A percentile compares a stretch with the other conserved stretches of the same genome.
phyloP scores from a whole-genome alignment of 2,329 filamentous ascomycete species.

The Bimuria novae-zelandiae region DNA sequence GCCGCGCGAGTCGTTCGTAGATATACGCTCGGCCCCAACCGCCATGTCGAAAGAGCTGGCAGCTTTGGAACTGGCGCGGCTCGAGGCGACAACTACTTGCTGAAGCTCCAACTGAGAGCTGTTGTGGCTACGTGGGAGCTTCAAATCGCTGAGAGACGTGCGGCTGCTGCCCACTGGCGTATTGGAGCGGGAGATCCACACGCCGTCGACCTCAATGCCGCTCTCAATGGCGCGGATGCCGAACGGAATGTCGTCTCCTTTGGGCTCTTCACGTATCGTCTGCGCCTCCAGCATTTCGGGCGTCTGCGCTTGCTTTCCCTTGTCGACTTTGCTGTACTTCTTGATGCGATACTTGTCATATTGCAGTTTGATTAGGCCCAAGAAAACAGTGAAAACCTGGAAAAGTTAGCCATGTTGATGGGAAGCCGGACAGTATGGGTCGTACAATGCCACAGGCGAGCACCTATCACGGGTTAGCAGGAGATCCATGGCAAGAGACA shows the following conservation, averaged over 20 bases:
- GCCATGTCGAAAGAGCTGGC: conserved; percentile 47
- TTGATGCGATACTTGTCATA: conserved; percentile 49
- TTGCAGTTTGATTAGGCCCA: conserved; percentile 69
- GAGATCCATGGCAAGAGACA: background rate
- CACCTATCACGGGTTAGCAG: conserved; percentile 59
- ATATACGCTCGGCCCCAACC: conserved; percentile 43
- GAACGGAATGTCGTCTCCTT: conserved; percentile 74
- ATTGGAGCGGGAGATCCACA: conserved; percentile 59
- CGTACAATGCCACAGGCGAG: conserved; percentile 70
- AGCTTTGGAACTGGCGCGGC: conserved; percentile 40
- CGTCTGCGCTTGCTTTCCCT: conserved; percentile 50
- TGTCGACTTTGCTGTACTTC: conserved; percentile 49
- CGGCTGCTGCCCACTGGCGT: conserved; percentile 47
- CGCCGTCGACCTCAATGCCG: conserved; percentile 82
- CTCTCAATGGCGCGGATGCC: conserved; percentile 83
- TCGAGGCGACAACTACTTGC: conserved; percentile 36
- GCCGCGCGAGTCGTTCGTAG: conserved; percentile 35
- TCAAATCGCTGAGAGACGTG: conserved; percentile 39
- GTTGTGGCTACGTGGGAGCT: conserved; percentile 34
- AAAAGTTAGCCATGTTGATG: conserved; percentile 29
- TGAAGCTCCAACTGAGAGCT: conserved; percentile 41
- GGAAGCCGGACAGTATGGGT: background rate
- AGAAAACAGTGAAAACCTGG: conserved; percentile 66
- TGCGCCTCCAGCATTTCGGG: conserved; percentile 70
- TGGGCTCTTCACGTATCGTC: conserved; percentile 55